A percentile compares a stretch with the other conserved stretches of the same genome.
Evolutionary conservation across 495 filamentous ascomycete species (phyloP).

Genomic region (Tuber melanosporum): DNA sequence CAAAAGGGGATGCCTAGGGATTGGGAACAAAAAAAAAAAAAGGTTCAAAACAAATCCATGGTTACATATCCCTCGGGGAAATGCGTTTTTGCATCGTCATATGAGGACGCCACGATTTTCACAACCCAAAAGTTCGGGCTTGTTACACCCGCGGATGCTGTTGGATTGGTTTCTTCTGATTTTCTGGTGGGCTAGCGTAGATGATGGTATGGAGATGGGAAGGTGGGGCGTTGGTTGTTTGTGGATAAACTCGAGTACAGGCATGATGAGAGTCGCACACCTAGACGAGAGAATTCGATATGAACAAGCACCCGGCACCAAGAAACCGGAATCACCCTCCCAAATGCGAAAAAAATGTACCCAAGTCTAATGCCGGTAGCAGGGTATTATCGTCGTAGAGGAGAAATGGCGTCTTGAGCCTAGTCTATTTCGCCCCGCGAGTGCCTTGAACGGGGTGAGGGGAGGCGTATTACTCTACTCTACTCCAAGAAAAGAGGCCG

Average conservation of each 20-base stretch:
- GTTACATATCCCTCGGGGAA: neutral
- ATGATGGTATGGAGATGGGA: neutral
- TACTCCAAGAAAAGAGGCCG: too few species aligned
- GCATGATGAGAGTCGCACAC: neutral
- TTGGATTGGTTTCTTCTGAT: neutral
- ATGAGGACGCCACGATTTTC: neutral
- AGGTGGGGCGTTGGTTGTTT: neutral
- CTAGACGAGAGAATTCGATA: neutral
- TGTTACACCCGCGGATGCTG: neutral
- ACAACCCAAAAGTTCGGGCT: neutral
- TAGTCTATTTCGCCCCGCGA: neutral
- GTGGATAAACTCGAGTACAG: neutral
- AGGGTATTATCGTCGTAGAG: neutral
- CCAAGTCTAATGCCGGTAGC: neutral
- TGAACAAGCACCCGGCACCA: neutral
- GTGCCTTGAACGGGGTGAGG: too few species aligned
- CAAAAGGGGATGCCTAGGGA: constrained; percentile 1
- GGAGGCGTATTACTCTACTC: too few species aligned
- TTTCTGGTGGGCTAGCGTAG: neutral
- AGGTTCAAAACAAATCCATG: constrained; percentile 5
- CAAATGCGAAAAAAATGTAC: neutral
- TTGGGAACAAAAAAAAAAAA: constrained; percentile 29
- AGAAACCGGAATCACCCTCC: neutral
- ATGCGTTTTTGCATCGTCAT: neutral
- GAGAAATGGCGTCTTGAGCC: neutral